Base-by-base conservation (phyloP, 371 early-diverging fungal species). In the Conidiobolus incongruus region DNA sequence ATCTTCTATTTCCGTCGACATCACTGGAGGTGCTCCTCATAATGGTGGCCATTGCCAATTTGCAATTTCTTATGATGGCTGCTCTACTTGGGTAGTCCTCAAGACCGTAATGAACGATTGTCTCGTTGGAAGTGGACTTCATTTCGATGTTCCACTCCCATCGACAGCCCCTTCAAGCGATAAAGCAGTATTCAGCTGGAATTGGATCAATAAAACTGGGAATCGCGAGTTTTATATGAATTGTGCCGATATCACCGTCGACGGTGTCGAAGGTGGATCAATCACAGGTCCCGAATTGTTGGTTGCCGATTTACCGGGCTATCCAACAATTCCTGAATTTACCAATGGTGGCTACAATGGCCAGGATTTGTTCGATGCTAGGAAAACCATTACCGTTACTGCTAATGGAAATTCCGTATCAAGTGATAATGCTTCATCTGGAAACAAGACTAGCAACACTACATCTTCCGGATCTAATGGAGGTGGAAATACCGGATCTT, bases 141-240 rank as follows among this genome's bases (percentile, higher is more conserved):
- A 45, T n/a, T 45, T 36, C 36, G 7, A 34, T 10, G 45, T 45
- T 23, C 36, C 35, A 2, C 47, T 74, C 30, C 73, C 76, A 2
- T 35, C 35, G 5, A 39, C 47, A 10, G 53, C 66, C 21, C 74
- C 72, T 6, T 7, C 10, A 24, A 32, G 58, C 1, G 57, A 38
- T 26, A 36, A 36, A 16, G 45, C 45, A 4, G 19, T 15, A 13
- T 28, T 45, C 3, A 24, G 15, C 6, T 45, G 45, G 45, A 45
- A 17, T 13, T 45, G 45, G 45, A 40, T 31, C 29, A 40, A 40
- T 32, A 23, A 29, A 32, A 28, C 33, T 28, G 41, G 41, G 4
- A 40, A 28, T 1, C 12, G 41, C 3, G 41, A 40, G 15, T 32
- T 28, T 40, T 40, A 40, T 21, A 47, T 47, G 47, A 47, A 47